Percentiles rank a stretch among this genome's conserved stretches.
These are phyloP conservation scores for Aphanoascus verrucosus DNA, from an alignment of 2,329 filamentous ascomycete species.

Conservation along the genomic window DNA sequence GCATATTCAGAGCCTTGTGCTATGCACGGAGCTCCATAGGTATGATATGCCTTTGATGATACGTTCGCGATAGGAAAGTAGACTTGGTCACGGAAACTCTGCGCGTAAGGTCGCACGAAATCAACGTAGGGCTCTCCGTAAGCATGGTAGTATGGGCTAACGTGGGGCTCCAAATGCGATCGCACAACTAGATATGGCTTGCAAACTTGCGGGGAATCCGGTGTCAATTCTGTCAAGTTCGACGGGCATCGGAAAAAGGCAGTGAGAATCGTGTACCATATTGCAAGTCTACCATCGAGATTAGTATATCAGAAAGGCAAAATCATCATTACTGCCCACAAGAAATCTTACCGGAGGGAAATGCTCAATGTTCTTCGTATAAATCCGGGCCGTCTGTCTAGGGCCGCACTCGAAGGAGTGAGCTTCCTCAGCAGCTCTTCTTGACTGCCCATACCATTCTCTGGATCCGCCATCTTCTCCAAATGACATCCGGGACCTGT, in stretches of 20 bases:
- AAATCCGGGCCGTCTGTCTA: neutral
- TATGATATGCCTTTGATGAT: conserved; percentile 49
- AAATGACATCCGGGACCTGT: neutral
- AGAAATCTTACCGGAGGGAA: conserved; percentile 2
- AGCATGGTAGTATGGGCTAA: conserved; percentile 73
- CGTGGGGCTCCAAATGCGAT: conserved; percentile 59
- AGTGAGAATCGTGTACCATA: conserved; percentile 79
- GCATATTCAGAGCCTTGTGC: conserved; percentile 56
- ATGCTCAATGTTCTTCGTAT: conserved; percentile 6
- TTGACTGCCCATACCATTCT: neutral
- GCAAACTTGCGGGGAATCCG: conserved; percentile 66
- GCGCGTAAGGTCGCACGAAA: conserved; percentile 60
- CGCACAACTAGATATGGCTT: conserved; percentile 62
- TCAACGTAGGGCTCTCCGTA: conserved; percentile 80
- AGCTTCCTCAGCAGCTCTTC: neutral
- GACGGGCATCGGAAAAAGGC: conserved; percentile 73
- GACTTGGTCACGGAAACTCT: conserved; percentile 47
- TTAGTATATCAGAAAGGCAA: neutral
- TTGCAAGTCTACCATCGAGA: conserved; percentile 51
- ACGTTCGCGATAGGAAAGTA: conserved; percentile 58
- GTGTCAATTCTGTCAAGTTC: conserved; percentile 54
- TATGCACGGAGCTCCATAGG: conserved; percentile 65
- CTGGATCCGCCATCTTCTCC: neutral
- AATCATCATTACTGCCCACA: neutral
- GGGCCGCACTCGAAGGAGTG: neutral